A percentile compares a stretch with the other conserved stretches of the same genome.
These are phyloP conservation scores for Fraxinus anomala DNA, from an alignment of 257 asterid genomes.

Conservation along the genomic window DNA sequence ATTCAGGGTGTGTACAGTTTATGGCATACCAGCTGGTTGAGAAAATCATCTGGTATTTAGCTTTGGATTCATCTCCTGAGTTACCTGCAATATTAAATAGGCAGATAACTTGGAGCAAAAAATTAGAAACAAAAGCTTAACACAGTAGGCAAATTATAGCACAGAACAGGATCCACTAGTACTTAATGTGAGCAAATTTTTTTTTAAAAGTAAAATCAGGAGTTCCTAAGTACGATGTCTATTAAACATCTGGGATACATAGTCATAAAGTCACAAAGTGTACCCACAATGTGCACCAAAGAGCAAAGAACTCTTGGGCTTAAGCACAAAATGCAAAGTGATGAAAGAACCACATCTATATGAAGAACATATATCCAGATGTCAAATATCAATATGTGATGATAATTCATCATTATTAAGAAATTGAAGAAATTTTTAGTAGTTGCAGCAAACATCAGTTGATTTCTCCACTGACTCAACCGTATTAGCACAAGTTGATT, in stretches of 20 bases:
- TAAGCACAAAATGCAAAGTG: background rate
- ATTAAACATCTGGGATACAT: background rate
- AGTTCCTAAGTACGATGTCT: background rate
- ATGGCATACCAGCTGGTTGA: slow-evolving; percentile 68
- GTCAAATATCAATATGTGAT: background rate
- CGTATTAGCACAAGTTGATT: no score
- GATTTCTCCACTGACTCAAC: background rate
- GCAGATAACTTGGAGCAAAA: slow-evolving; percentile 7
- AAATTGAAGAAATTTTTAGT: background rate
- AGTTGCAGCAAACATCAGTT: background rate
- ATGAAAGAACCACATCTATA: background rate
- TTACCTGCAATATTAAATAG: slow-evolving; percentile 51
- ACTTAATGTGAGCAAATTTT: background rate
- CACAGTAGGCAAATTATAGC: background rate
- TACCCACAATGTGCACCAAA: background rate
- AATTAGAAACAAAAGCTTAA: background rate
- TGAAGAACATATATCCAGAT: background rate
- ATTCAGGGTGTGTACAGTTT: slow-evolving; percentile 9
- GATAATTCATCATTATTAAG: background rate
- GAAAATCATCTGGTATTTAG: slow-evolving; percentile 71
- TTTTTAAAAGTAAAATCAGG: background rate
- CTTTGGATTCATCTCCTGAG: slow-evolving; percentile 71
- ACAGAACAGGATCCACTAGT: background rate
- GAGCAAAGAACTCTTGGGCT: background rate
- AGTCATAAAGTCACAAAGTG: background rate